Conservation (phyloP, 148 eudicot genomes). For the Camellia granthamiana region DNA sequence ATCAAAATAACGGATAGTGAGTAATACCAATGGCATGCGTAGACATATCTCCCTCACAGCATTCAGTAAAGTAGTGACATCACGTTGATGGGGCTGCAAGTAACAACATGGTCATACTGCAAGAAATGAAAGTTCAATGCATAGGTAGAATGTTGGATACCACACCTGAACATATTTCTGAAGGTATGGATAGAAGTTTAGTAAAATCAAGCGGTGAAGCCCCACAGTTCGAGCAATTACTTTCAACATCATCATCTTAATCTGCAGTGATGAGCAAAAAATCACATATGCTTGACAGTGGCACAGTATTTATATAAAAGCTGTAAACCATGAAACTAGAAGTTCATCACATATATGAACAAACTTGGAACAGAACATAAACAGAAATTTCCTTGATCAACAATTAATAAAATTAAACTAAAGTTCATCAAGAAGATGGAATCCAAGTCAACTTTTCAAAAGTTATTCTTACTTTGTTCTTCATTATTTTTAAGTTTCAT, state of each 20-base stretch:
- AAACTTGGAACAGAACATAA: conserved; percentile 10
- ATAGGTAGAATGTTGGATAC: background rate
- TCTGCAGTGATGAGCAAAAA: conserved; percentile 38
- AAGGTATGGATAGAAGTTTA: conserved; percentile 77
- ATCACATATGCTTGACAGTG: background rate
- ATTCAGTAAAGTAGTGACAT: conserved; percentile 75
- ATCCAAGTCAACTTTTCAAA: background rate
- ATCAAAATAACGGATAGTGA: background rate
- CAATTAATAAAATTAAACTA: background rate
- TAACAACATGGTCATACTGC: conserved; percentile 12
- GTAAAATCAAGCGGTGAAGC: conserved; percentile 76
- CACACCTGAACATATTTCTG: conserved; percentile 95
- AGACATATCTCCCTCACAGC: conserved; percentile 92
- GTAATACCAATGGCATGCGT: conserved; percentile 89
- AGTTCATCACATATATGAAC: background rate
- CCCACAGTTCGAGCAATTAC: conserved; percentile 86
- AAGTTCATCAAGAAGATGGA: background rate
- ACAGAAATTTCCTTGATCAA: background rate
- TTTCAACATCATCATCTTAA: conserved; percentile 94
- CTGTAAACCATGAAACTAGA: conserved; percentile 1
- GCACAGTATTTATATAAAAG: background rate
- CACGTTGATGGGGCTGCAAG: conserved; percentile 97
- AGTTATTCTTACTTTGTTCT: background rate
- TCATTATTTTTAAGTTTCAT: background rate
- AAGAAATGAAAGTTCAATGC: conserved; percentile 6